phyloP scores from a whole-genome alignment of 2,329 filamentous ascomycete species.

The Cladosporium sp. region DNA sequence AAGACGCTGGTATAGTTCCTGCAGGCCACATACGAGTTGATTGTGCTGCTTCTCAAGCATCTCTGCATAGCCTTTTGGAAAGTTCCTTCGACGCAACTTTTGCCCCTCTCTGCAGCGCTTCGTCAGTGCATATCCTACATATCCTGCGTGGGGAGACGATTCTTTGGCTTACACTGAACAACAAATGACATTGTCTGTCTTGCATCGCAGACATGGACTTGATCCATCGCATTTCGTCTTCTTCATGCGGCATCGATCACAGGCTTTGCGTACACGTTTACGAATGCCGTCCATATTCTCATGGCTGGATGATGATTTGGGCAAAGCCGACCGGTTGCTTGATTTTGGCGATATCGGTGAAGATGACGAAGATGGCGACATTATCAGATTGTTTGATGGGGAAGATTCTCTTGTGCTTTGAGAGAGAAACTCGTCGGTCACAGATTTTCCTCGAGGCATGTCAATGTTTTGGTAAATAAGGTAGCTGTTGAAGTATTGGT shows the following conservation, averaged over 20 bases:
- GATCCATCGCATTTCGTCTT: slow-evolving; percentile 66
- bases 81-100: slow-evolving; percentile 47
- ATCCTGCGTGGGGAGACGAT: no score
- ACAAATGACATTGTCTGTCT: neutral
- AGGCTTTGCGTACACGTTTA: slow-evolving; percentile 64
- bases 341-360: neutral
- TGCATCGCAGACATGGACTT: slow-evolving; percentile 49
- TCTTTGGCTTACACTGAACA: neutral
- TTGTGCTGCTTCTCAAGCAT: slow-evolving; percentile 64
- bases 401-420: no score
- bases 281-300: slow-evolving; percentile 25
- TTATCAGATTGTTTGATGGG: no score
- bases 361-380: no score
- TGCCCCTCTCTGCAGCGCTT: neutral
- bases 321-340: neutral
- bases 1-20: slow-evolving; percentile 55
- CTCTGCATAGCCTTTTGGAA: slow-evolving; percentile 63
- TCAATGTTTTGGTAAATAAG: no score
- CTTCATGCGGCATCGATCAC: slow-evolving; percentile 62
- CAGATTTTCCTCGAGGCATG: no score
- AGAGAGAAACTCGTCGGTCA: no score
- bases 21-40: slow-evolving; percentile 57
- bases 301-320: neutral
- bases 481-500: no score
- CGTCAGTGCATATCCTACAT: neutral